Evolutionary conservation across 805 yeast genomes (phyloP).

Genomic region (Candida khao-thaluensis): DNA sequence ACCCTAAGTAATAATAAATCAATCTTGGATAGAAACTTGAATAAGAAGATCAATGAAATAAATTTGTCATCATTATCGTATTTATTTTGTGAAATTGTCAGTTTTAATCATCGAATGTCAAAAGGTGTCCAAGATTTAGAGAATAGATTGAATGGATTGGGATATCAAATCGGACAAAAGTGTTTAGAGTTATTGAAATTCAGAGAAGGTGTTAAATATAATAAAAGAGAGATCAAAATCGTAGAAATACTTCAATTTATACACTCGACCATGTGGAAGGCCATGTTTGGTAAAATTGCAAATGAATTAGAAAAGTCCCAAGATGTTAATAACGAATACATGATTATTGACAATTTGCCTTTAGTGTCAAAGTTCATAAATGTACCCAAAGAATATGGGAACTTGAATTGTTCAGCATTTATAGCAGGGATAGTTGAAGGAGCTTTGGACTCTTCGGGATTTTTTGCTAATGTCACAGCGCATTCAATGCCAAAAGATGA

Average conservation of each 20-base stretch:
- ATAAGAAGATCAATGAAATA: slow-evolving; percentile 65
- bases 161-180: slow-evolving; percentile 75
- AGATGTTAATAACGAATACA: slow-evolving; percentile 63
- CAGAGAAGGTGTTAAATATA: slow-evolving; percentile 59
- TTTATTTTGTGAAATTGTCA: slow-evolving; percentile 67
- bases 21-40: slow-evolving; percentile 67
- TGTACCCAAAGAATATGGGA: slow-evolving; percentile 76
- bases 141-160: slow-evolving; percentile 61
- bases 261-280: slow-evolving; percentile 69
- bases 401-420: slow-evolving; percentile 77
- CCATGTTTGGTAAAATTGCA: slow-evolving; percentile 69
- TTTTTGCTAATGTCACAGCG: slow-evolving; percentile 77
- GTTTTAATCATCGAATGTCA: slow-evolving; percentile 59
- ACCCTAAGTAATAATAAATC: slow-evolving; percentile 36
- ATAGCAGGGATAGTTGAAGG: slow-evolving; percentile 87
- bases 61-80: slow-evolving; percentile 66
- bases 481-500: slow-evolving; percentile 67
- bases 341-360: slow-evolving; percentile 80
- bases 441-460: slow-evolving; percentile 68
- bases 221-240: slow-evolving; percentile 64
- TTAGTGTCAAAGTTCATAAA: slow-evolving; percentile 68
- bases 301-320: slow-evolving; percentile 75
- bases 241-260: slow-evolving; percentile 72
- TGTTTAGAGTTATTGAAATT: slow-evolving; percentile 65
- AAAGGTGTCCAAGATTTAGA: slow-evolving; percentile 64